Evolutionary conservation across 1,139 yeast species (phyloP), one percentile per base, ranked within the genome.

Genomic region (Yamadazyma aaseri): DNA sequence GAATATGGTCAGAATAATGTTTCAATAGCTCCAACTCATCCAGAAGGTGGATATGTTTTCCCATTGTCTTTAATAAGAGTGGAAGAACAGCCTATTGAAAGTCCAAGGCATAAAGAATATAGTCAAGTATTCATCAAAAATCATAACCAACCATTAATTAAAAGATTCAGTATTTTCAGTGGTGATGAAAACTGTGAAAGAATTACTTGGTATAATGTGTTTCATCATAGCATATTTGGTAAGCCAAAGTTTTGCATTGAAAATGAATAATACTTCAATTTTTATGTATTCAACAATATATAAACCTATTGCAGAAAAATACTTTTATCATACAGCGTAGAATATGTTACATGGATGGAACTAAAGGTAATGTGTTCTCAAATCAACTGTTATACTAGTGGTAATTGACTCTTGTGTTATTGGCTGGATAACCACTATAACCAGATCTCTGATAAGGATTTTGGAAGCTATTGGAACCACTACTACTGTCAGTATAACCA

Each of bases 171-270:
- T 5, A 46, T 47, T 8, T 51, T 49, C 34, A 51, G 55, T 31
- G 39, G 44, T 17, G 56, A 46, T 14, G 42, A 44, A 9, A 46
- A 55, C 26, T 73, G 78, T 51, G 70, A 64, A 33, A 63, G 62
- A n/a, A 63, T 72, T 10, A 72, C 76, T 1, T 73, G 78, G 78
- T 66, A 51, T 35, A 71, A 65, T 39, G 65, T 72, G 1, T 66
- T 73, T 45, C 74, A 65, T 41, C 72, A 71, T 35, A 64, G 73
- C 33, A 56, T 72, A 14, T 72, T 72, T 48, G 77, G 77, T 0
- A 66, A 62, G 36, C 71, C 71, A 3, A 63, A 60, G 28, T 66
- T 72, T 43, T 71, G 77, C 47, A 36, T 29, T 11, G 32, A 29
- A 16, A 29, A 23, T 18, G 16, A 26, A 9, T 17, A 13, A 28